phyloP scores from a whole-genome alignment of 164 flowering plant species.

The Liquidambar formosana region DNA sequence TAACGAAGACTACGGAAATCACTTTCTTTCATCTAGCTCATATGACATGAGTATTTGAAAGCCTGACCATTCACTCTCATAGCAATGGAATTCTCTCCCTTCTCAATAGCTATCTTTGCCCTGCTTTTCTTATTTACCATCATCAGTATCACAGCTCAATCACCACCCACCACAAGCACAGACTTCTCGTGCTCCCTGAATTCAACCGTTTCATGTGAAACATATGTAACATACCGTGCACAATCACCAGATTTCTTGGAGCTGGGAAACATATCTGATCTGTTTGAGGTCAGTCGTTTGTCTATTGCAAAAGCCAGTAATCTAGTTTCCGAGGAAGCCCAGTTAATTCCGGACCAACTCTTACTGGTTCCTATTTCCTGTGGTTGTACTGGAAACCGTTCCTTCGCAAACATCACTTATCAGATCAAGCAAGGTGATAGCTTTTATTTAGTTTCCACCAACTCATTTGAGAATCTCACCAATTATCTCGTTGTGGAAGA shows the following conservation, averaged over 20 bases:
- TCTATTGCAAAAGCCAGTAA: conserved; percentile 42
- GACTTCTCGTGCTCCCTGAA: conserved; percentile 43
- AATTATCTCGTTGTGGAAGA: conserved; percentile 42
- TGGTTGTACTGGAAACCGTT: conserved; percentile 49
- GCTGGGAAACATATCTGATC: conserved; percentile 43
- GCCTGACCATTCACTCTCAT: conserved; percentile 12
- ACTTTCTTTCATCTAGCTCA: background rate
- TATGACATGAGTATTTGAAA: background rate
- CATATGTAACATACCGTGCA: conserved; percentile 52
- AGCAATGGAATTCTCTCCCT: conserved; percentile 30
- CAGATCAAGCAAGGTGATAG: conserved; percentile 49
- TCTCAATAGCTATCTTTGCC: conserved; percentile 17
- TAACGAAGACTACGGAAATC: background rate
- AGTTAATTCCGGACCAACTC: conserved; percentile 45
- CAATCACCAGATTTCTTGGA: conserved; percentile 36
- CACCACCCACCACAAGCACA: conserved; percentile 23
- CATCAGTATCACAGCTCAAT: conserved; percentile 24
- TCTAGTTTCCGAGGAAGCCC: conserved; percentile 37
- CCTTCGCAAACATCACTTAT: conserved; percentile 50
- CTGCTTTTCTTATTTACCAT: conserved; percentile 16
- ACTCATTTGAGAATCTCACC: conserved; percentile 53
- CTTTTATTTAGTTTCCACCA: conserved; percentile 47
- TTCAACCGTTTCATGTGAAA: conserved; percentile 34
- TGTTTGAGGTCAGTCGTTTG: conserved; percentile 47
- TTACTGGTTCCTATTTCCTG: conserved; percentile 58